These are phyloP conservation scores for Vanrija humicola DNA, from an alignment of 1,284 basidiomycete species.

Conservation along the genomic window DNA sequence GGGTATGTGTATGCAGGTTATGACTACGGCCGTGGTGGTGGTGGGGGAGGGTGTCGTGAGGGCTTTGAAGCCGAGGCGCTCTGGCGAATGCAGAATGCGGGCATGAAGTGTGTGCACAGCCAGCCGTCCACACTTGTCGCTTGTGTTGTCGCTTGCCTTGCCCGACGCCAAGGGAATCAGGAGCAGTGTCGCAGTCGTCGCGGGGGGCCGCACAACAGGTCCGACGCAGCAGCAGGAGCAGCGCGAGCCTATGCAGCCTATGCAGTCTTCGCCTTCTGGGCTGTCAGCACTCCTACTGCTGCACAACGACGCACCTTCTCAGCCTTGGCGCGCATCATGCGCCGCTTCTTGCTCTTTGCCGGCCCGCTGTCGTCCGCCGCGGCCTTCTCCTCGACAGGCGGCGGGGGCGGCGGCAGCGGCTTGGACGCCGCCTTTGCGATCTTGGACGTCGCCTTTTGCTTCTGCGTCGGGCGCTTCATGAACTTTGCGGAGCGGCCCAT, in stretches of 20 bases:
- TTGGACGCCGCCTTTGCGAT: conserved; percentile 27
- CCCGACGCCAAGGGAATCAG: too few species aligned
- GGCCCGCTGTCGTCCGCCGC: background rate
- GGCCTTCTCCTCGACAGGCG: conserved; percentile 1
- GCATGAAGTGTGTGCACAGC: too few species aligned
- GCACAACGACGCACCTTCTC: conserved; percentile 9
- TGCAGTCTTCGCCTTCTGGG: background rate
- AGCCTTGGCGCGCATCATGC: conserved; percentile 16
- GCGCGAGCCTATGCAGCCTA: too few species aligned
- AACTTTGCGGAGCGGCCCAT: conserved; percentile 43
- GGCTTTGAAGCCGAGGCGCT: too few species aligned
- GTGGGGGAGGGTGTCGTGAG: background rate
- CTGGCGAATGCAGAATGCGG: too few species aligned
- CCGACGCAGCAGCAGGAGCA: background rate
- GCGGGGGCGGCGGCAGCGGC: conserved; percentile 19
- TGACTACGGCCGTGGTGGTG: background rate
- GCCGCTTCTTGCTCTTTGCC: conserved; percentile 14
- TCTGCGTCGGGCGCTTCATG: conserved; percentile 36
- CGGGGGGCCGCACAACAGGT: background rate
- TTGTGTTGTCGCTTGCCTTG: background rate
- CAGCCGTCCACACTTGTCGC: too few species aligned
- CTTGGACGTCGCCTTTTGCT: conserved; percentile 32
- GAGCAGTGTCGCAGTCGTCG: background rate
- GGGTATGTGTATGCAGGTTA: background rate
- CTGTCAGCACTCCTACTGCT: background rate